These are phyloP conservation scores for Mortierella claussenii DNA, from an alignment of 192 early-diverging fungal genomes.

Conservation along the genomic window DNA sequence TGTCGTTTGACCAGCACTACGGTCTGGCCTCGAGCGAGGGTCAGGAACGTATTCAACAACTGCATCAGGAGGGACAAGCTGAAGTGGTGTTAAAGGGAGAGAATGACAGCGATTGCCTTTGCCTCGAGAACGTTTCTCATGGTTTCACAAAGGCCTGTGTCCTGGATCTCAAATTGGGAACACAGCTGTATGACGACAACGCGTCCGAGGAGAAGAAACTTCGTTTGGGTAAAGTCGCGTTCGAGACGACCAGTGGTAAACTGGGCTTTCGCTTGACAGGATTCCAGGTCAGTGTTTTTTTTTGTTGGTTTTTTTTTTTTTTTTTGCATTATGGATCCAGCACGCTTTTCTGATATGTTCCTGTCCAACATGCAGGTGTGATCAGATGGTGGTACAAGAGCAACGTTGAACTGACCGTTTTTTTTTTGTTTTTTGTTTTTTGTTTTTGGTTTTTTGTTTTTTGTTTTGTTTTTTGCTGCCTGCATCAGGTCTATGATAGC, in stretches of 20 bases:
- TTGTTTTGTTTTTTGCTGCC: neutral
- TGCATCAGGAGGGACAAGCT: neutral
- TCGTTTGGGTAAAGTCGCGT: conserved; percentile 73
- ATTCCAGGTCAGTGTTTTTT: conserved; percentile 62
- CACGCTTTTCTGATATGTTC: too few species aligned
- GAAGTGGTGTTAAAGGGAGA: neutral
- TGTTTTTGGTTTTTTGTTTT: neutral
- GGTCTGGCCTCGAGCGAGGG: neutral
- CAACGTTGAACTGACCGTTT: neutral
- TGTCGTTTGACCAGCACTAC: conserved; percentile 19
- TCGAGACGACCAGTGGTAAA: conserved; percentile 68
- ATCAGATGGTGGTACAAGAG: too few species aligned
- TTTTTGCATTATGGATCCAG: too few species aligned
- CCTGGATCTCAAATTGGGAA: conserved; percentile 90
- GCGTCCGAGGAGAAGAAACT: conserved; percentile 76
- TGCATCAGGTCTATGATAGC: conserved; percentile 64
- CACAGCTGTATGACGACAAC: conserved; percentile 76
- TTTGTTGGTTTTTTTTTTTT: neutral
- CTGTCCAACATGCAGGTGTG: too few species aligned
- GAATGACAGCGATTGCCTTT: conserved; percentile 56
- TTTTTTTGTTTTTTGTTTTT: conserved; percentile 4
- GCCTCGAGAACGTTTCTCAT: conserved; percentile 80
- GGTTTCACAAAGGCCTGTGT: conserved; percentile 81
- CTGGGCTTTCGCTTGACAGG: conserved; percentile 81
- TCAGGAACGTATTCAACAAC: neutral